These are phyloP conservation scores for Erythrobasidium yunnanense DNA, from an alignment of 768 basidiomycete genomes.

Conservation along the genomic window DNA sequence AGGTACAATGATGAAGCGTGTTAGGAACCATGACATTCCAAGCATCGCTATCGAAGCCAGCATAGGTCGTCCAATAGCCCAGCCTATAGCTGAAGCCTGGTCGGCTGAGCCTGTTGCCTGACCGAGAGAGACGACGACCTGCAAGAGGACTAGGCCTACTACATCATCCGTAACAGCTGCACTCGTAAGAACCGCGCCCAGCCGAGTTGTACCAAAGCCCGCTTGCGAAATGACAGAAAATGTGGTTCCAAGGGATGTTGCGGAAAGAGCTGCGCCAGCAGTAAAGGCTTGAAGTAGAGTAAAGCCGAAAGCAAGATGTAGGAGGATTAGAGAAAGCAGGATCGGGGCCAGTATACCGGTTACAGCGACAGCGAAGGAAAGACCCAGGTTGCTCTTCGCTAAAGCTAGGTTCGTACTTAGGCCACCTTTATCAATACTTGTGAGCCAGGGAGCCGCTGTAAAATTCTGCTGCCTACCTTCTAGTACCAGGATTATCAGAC, in stretches of 20 bases:
- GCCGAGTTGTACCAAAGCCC: conserved; percentile 47
- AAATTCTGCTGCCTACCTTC: conserved; percentile 41
- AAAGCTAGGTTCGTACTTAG: conserved; percentile 48
- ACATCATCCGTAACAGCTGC: conserved; percentile 61
- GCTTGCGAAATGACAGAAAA: conserved; percentile 48
- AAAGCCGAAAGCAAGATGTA: conserved; percentile 50
- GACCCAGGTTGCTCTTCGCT: conserved; percentile 46
- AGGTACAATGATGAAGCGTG: conserved; percentile 39
- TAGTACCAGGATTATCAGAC: conserved; percentile 50
- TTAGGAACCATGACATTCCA: conserved; percentile 42
- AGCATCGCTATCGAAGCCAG: conserved; percentile 52
- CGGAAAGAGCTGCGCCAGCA: conserved; percentile 54
- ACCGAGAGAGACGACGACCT: conserved; percentile 45
- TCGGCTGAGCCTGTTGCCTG: neutral
- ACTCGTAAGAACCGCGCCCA: conserved; percentile 52
- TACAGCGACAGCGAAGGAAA: conserved; percentile 49
- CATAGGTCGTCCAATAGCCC: conserved; percentile 50
- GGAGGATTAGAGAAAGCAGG: conserved; percentile 40
- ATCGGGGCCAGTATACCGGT: conserved; percentile 47
- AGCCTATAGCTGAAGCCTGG: conserved; percentile 25
- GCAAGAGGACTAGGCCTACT: conserved; percentile 53
- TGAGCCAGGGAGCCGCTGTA: neutral
- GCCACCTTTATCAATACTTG: conserved; percentile 45
- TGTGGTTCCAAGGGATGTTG: conserved; percentile 59
- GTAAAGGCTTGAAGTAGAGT: conserved; percentile 50